These are phyloP conservation scores for Talaromyces pinophilus DNA, from an alignment of 2,329 filamentous ascomycete genomes.

Conservation along the genomic window DNA sequence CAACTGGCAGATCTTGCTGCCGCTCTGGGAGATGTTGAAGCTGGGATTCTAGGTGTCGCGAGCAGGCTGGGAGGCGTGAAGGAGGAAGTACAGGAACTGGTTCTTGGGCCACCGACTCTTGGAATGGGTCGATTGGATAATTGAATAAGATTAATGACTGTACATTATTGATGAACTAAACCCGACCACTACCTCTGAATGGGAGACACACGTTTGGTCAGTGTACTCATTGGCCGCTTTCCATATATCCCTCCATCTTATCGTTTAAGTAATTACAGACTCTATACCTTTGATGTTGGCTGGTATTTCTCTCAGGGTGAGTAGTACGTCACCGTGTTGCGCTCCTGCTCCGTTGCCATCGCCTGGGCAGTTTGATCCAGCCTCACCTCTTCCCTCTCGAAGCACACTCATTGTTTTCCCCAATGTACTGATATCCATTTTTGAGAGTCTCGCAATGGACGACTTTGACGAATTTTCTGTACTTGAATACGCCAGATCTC, in stretches of 20 bases:
- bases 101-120: slow-evolving; percentile 44
- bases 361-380: neutral
- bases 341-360: neutral
- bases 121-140: slow-evolving; percentile 31
- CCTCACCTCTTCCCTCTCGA: neutral
- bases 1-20: slow-evolving; percentile 53
- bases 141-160: slow-evolving; percentile 11
- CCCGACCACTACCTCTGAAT: neutral
- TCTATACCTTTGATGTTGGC: neutral
- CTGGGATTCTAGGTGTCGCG: slow-evolving; percentile 64
- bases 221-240: neutral
- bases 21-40: slow-evolving; percentile 66
- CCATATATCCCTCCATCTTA: too few species aligned
- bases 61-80: slow-evolving; percentile 60
- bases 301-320: too few species aligned
- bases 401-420: neutral
- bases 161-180: slow-evolving; percentile 18
- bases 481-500: slow-evolving; percentile 51
- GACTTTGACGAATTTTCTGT: slow-evolving; percentile 36
- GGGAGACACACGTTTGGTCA: neutral
- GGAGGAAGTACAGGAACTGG: slow-evolving; percentile 62
- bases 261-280: neutral
- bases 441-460: neutral
- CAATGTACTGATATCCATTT: neutral
- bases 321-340: neutral